phyloP scores from a whole-genome alignment of 352 stramenopile genomes.

The Phytophthora multivora region DNA sequence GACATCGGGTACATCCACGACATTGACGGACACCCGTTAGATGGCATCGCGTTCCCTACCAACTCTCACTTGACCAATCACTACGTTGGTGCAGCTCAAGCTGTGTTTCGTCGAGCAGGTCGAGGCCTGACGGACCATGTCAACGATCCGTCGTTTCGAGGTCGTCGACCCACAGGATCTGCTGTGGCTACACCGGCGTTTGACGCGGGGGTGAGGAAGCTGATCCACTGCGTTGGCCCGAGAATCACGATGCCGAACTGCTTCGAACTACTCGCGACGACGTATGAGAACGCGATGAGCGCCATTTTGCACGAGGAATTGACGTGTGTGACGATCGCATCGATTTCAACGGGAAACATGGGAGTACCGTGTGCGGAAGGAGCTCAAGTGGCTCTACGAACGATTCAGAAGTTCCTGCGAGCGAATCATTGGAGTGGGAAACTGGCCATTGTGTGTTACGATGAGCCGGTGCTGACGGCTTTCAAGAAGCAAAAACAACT shows the following conservation, averaged over 20 bases:
- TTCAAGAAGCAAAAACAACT: conserved; percentile 34
- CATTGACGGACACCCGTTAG: conserved; percentile 24
- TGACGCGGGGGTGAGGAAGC: conserved; percentile 41
- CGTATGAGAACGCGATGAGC: conserved; percentile 50
- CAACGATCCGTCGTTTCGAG: conserved; percentile 38
- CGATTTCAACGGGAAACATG: conserved; percentile 64
- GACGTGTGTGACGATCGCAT: conserved; percentile 58
- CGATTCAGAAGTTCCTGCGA: conserved; percentile 55
- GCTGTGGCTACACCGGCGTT: conserved; percentile 57
- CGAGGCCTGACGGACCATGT: conserved; percentile 30
- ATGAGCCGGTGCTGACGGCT: conserved; percentile 39
- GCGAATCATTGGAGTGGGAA: conserved; percentile 49
- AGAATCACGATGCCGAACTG: conserved; percentile 34
- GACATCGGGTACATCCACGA: conserved; percentile 41
- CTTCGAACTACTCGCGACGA: conserved; percentile 44
- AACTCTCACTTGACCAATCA: conserved; percentile 46
- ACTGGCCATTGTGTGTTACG: conserved; percentile 49
- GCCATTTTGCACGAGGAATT: conserved; percentile 44
- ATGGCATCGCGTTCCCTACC: conserved; percentile 60
- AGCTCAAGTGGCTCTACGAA: conserved; percentile 39
- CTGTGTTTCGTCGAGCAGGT: conserved; percentile 53
- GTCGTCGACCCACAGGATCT: conserved; percentile 32
- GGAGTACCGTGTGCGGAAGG: conserved; percentile 33
- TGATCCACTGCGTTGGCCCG: conserved; percentile 70
- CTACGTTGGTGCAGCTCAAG: conserved; percentile 44